phyloP scores from a whole-genome alignment of 257 asterid species.

The Solanum gandarillasii region DNA sequence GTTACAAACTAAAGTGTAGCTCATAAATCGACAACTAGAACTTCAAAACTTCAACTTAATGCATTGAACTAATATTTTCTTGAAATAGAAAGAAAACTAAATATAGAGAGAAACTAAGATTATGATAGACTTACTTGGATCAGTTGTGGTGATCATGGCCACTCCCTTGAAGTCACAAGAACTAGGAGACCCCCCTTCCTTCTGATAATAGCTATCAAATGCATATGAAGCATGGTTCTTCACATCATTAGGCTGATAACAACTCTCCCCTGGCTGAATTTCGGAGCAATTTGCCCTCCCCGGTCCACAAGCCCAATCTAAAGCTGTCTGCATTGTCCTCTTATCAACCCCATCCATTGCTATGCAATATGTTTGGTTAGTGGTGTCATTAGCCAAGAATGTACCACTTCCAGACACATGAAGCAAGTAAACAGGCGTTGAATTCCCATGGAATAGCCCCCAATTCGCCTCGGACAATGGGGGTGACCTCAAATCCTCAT shows the following conservation, averaged over 20 bases:
- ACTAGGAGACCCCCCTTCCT: conserved; percentile 47
- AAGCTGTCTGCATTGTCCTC: conserved; percentile 76
- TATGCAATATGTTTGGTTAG: conserved; percentile 78
- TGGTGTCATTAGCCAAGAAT: conserved; percentile 84
- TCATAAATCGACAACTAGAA: background rate
- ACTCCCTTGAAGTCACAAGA: conserved; percentile 98
- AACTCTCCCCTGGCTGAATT: conserved; percentile 91
- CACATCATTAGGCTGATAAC: conserved; percentile 88
- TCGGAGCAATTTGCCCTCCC: conserved; percentile 95
- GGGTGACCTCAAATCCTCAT: conserved; percentile 86
- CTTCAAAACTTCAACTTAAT: background rate
- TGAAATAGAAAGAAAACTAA: background rate
- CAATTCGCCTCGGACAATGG: conserved; percentile 86
- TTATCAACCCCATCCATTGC: conserved; percentile 59
- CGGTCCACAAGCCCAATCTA: conserved; percentile 99
- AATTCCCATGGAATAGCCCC: conserved; percentile 84
- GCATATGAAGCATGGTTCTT: conserved; percentile 86
- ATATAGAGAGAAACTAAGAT: background rate
- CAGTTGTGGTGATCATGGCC: conserved; percentile 93
- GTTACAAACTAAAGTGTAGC: background rate
- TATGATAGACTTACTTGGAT: conserved; percentile 73
- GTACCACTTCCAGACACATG: conserved; percentile 90
- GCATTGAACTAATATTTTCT: background rate
- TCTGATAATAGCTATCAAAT: conserved; percentile 88
- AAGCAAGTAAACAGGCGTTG: conserved; percentile 86